Base-by-base conservation (phyloP, 2,329 filamentous ascomycete genomes). In the Aspergillus candidus region DNA sequence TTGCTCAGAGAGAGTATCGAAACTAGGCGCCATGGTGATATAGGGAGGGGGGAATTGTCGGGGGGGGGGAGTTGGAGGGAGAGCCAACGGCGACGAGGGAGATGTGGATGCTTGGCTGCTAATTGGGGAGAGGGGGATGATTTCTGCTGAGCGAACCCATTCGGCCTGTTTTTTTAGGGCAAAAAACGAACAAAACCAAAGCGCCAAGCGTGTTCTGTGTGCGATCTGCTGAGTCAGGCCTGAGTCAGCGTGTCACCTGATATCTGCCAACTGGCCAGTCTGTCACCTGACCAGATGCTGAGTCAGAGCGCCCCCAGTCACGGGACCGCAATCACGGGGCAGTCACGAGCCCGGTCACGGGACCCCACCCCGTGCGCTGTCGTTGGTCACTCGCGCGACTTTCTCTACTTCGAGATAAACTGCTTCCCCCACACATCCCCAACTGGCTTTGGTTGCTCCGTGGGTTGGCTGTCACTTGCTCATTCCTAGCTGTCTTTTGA, bases 1-100 rank as follows among this genome's bases (percentile, higher is more conserved):
- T 61, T 91, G 88, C 70, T 95, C 89, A 70, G 86, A 85, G 66
- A 97, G 78, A 62, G 89, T 86, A 66, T 95, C 88, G 72, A 94
- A 97, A 67, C 88, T 89, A 58, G 86, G 85, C 71, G 91, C 88
- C 90, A 96, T 96, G 73, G 70, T 89, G 75, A 72, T 53, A 38
- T 35, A 53, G 50, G 45, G 47, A 47, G 43, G 50, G 49, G 44
- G 55, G 55, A 48, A 51, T 54, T 54, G 47, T 48, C 49, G 53
- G 47, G 49, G 46, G 35, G 45, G 38, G 44, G 47, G 46, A 44
- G 44, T 54, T 50, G 50, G 44, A 47, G 39, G 44, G 44, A 47
- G 42, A 43, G 38, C 45, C 39, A 40, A 50, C 47, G 35, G 45
- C 41, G 41, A 47, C 6, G 22, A 18, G 22, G 22, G 22, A 6